Evolutionary conservation across 2,329 filamentous ascomycete genomes (phyloP), one percentile per base, ranked within the genome.

Genomic region (Onygena corvina): DNA sequence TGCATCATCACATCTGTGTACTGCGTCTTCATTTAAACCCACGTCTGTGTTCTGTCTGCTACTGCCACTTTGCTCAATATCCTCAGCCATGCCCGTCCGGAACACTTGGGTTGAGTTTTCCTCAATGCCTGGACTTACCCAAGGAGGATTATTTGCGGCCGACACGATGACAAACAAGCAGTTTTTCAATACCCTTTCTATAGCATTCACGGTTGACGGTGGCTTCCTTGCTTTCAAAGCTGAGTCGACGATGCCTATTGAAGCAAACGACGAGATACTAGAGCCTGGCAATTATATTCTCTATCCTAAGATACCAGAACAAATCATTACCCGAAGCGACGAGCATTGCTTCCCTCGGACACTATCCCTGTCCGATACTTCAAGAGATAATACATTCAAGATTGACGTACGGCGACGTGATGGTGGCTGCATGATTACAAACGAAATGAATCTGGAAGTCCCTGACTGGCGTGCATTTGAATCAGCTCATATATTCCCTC

Each of bases 401-500:
- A 27, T 16, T 18, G 31, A 12, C 25, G 36, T 30, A 42, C 35
- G 48, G 11, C 2, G 29, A 6, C 40, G 40, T 3, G 48, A 50
- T 45, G 14, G 48, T 12, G 11, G 42, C 30, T 50, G 48, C 18
- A 46, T 54, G 9, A 50, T 53, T 8, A 53, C 46, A 14, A 21
- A 23, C 9, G 9, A 38, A 7, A 51, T 20, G 8, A 46, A 46
- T 18, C 3, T 6, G 3, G 31, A 34, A 27, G 29, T 9, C 12
- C 27, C 16, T 12, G 7, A 25, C 5, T 40, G 31, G 33, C 11
- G 3, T 31, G 40, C 21, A 6, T 47, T 49, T 9, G 50, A 64
- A 47, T 59, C 56, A 12, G 56, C 56, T 1, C 57, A 61, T 36
- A 57, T 63, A 3, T 61, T 62, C 51, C 59, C 56, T 3, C 27